A percentile compares a stretch with the other conserved stretches of the same genome.
phyloP scores from a whole-genome alignment of 2,329 filamentous ascomycete genomes.

The Exserohilum rostratum region DNA sequence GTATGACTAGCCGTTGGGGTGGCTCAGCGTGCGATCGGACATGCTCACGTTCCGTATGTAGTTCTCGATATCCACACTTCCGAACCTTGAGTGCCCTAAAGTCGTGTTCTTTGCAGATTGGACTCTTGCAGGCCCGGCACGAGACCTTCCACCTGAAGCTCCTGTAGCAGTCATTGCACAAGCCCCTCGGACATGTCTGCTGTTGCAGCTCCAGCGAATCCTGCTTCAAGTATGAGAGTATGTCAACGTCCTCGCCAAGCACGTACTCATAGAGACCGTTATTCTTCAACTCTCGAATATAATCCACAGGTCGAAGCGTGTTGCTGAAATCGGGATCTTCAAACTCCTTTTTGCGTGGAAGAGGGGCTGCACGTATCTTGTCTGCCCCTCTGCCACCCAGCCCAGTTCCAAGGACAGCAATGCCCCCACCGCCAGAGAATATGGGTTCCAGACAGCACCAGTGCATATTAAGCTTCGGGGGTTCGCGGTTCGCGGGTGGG shows the following conservation, averaged over 20 bases:
- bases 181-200: constrained; percentile 59
- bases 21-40: constrained; percentile 44
- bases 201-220: constrained; percentile 52
- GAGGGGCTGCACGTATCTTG: constrained; percentile 61
- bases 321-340: constrained; percentile 62
- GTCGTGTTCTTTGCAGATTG: constrained; percentile 66
- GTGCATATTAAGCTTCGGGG: constrained; percentile 61
- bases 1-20: constrained; percentile 42
- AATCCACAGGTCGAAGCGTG: constrained; percentile 55
- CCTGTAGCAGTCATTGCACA: constrained; percentile 64
- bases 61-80: constrained; percentile 63
- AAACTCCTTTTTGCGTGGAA: constrained; percentile 61
- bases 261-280: constrained; percentile 51
- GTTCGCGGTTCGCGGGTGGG: constrained; percentile 43
- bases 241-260: constrained; percentile 49
- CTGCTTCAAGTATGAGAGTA: constrained; percentile 48
- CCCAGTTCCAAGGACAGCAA: constrained; percentile 59
- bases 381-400: constrained; percentile 59
- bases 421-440: constrained; percentile 65
- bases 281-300: constrained; percentile 49
- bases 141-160: constrained; percentile 66
- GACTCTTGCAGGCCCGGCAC: constrained; percentile 62
- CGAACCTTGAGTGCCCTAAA: constrained; percentile 62
- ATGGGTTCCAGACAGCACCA: constrained; percentile 67
- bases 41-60: constrained; percentile 56